Evolutionary conservation across 805 yeast species (phyloP).

Genomic region (Candida koratica): DNA sequence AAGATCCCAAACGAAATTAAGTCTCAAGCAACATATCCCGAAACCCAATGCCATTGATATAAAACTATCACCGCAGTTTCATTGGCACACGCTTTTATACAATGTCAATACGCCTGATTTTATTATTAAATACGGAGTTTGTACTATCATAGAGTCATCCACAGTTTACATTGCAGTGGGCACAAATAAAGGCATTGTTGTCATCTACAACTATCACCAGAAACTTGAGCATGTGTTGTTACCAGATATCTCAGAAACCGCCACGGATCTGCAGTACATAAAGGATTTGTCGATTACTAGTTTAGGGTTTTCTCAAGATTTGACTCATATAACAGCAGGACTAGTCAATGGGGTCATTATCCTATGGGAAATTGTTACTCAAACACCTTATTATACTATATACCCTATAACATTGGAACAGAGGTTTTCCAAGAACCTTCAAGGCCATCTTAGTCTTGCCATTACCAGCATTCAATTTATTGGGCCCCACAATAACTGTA

Average conservation of each 20-base stretch:
- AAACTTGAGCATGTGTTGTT: slow-evolving; percentile 44
- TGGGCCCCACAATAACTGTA: slow-evolving; percentile 24
- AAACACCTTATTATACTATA: slow-evolving; percentile 45
- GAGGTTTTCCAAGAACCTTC: slow-evolving; percentile 20
- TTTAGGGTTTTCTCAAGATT: slow-evolving; percentile 63
- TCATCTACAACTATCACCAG: slow-evolving; percentile 70
- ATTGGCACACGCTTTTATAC: slow-evolving; percentile 26
- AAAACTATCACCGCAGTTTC: slow-evolving; percentile 10
- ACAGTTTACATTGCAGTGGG: slow-evolving; percentile 55
- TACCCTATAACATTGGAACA: slow-evolving; percentile 23
- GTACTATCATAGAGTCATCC: slow-evolving; percentile 22
- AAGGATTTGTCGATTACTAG: slow-evolving; percentile 40
- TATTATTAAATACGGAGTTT: slow-evolving; percentile 21
- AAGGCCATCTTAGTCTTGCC: slow-evolving; percentile 30
- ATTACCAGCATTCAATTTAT: slow-evolving; percentile 26
- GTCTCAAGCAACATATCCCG: slow-evolving; percentile 11
- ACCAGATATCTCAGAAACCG: slow-evolving; percentile 1
- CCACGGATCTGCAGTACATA: slow-evolving; percentile 8
- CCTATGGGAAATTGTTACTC: slow-evolving; percentile 62
- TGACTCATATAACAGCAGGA: slow-evolving; percentile 67
- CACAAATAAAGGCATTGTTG: slow-evolving; percentile 60
- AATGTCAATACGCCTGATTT: slow-evolving; percentile 23
- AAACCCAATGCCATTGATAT: slow-evolving; percentile 7
- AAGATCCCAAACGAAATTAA: slow-evolving; percentile 31
- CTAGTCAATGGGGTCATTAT: slow-evolving; percentile 58